Evolutionary conservation across 495 filamentous ascomycete species (phyloP).

Genomic region (Aspergillus bridgeri): DNA sequence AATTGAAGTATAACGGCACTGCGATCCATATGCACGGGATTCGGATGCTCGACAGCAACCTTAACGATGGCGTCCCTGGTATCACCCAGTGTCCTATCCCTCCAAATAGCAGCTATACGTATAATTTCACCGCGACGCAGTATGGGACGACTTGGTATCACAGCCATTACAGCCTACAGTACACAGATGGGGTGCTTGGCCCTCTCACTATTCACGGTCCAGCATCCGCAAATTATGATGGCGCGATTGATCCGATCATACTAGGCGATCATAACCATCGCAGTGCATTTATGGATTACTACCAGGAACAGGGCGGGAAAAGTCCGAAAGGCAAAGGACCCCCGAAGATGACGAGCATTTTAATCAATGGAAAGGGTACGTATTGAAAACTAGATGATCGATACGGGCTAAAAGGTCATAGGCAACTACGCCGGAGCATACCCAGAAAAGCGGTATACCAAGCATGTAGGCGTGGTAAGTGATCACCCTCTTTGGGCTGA

Average conservation of each 20-base stretch:
- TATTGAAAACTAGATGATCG: not conserved
- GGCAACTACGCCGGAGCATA: not conserved
- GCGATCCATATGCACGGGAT: conserved; percentile 49
- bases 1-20: conserved; percentile 61
- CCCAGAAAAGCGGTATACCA: not conserved
- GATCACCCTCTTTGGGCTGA: conserved; percentile 3
- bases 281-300: conserved; percentile 10
- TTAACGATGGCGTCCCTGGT: conserved; percentile 61
- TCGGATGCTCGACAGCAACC: conserved; percentile 38
- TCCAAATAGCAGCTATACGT: conserved; percentile 58
- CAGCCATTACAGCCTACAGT: conserved; percentile 62
- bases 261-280: conserved; percentile 53
- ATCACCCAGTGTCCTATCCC: conserved; percentile 63
- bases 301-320: conserved; percentile 2
- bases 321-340: not conserved
- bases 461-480: conserved; percentile 1
- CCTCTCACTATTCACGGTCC: conserved; percentile 33
- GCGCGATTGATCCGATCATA: conserved; percentile 53
- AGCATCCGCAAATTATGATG: conserved; percentile 60
- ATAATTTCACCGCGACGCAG: conserved; percentile 69
- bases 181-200: conserved; percentile 28
- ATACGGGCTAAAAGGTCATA: not conserved
- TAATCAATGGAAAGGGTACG: conserved; percentile 24
- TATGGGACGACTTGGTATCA: conserved; percentile 76
- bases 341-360: conserved; percentile 2